Percentiles rank a stretch among this genome's conserved stretches.
phyloP scores from a whole-genome alignment of 2,329 filamentous ascomycete genomes.

The Hypoxylon sp. region DNA sequence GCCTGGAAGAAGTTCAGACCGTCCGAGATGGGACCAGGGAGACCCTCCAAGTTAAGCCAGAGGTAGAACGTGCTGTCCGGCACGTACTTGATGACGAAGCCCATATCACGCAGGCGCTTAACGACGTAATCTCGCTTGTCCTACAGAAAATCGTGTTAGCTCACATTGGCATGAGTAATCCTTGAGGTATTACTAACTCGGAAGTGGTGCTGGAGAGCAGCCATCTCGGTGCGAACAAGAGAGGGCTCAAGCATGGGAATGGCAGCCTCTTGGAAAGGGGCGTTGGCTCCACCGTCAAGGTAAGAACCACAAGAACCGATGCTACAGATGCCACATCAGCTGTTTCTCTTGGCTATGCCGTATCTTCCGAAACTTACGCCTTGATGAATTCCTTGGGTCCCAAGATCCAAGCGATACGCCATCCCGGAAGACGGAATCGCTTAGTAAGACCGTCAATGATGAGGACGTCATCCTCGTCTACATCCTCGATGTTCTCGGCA shows the following conservation, averaged over 20 bases:
- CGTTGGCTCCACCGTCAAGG: conserved; percentile 93
- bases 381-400: conserved; percentile 97
- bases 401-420: conserved; percentile 96
- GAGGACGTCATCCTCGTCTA: conserved; percentile 90
- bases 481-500: conserved; percentile 90
- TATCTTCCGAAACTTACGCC: conserved; percentile 66
- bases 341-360: not conserved
- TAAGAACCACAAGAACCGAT: conserved; percentile 94
- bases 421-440: conserved; percentile 94
- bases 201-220: conserved; percentile 90
- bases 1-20: conserved; percentile 98
- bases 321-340: conserved; percentile 52
- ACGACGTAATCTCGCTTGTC: conserved; percentile 95
- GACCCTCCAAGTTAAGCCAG: conserved; percentile 76
- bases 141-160: conserved; percentile 55
- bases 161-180: not conserved
- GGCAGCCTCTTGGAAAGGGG: conserved; percentile 95
- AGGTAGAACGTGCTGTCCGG: conserved; percentile 97
- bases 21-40: conserved; percentile 88
- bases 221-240: conserved; percentile 88
- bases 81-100: conserved; percentile 86
- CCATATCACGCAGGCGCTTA: conserved; percentile 83
- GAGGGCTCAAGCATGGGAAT: conserved; percentile 92
- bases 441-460: conserved; percentile 97
- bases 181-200: conserved; percentile 60